Conservation (phyloP, 208 protist species). For the Trypanosomatidae sp. region DNA sequence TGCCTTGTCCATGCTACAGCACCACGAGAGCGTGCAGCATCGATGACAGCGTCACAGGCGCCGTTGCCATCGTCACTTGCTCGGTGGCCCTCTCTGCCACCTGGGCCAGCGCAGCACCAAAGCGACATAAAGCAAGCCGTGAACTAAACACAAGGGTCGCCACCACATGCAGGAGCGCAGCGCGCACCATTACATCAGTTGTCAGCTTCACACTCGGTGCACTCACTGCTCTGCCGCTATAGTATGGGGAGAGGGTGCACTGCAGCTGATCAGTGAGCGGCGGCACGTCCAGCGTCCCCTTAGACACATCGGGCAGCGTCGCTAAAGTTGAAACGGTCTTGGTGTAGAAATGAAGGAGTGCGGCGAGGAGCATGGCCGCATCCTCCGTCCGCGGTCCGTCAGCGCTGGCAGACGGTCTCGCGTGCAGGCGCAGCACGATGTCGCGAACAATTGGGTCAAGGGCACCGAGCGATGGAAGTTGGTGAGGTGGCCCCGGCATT, state of each 20-base stretch:
- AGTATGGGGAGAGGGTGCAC: neutral
- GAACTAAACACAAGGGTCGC: neutral
- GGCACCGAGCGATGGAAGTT: neutral
- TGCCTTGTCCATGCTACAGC: neutral
- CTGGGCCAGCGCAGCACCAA: neutral
- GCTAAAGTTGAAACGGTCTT: neutral
- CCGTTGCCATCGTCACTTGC: neutral
- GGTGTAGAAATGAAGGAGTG: conserved; percentile 2
- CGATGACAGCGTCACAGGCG: neutral
- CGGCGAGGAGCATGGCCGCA: conserved; percentile 4
- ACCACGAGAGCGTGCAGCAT: conserved; percentile 5
- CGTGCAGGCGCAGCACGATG: neutral
- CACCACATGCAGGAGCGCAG: conserved; percentile 12
- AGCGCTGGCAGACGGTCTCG: neutral
- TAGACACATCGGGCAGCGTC: neutral
- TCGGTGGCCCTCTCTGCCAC: neutral
- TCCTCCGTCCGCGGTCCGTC: neutral
- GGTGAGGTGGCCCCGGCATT: neutral
- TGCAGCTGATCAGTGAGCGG: conserved; percentile 4
- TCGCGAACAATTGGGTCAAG: conserved; percentile 2
- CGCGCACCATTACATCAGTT: neutral
- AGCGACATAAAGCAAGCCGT: neutral
- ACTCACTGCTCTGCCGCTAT: neutral
- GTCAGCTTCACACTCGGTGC: neutral
- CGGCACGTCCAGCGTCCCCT: neutral